Evolutionary conservation across 2,329 filamentous ascomycete species (phyloP).

Genomic region (Pseudogymnoascus sp.): DNA sequence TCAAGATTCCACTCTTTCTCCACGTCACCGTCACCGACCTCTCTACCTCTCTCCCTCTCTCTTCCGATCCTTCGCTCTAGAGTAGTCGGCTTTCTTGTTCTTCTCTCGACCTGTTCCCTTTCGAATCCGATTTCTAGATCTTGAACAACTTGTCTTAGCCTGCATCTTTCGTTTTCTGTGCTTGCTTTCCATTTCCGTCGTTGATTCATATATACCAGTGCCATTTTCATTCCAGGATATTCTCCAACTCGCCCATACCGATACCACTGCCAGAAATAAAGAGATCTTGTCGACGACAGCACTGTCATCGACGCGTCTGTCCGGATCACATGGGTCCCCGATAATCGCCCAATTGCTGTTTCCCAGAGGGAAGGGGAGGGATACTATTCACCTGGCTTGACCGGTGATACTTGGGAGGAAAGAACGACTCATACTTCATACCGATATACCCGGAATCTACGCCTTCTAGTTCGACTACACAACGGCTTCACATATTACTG

Average conservation of each 20-base stretch:
- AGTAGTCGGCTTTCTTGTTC: background rate
- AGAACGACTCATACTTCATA: conserved; percentile 9
- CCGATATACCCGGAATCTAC: conserved; percentile 12
- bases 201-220: background rate
- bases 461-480: conserved; percentile 23
- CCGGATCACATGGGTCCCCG: background rate
- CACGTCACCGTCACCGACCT: background rate
- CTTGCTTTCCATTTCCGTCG: background rate
- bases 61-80: background rate
- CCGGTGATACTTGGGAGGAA: background rate
- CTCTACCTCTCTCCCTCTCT: background rate
- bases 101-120: background rate
- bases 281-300: conserved; percentile 22
- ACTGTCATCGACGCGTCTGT: conserved; percentile 25
- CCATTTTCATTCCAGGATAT: background rate
- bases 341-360: conserved; percentile 11
- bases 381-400: conserved; percentile 3
- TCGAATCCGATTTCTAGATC: background rate
- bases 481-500: conserved; percentile 8
- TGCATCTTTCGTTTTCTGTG: background rate
- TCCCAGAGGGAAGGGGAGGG: background rate
- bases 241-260: background rate
- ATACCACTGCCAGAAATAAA: background rate
- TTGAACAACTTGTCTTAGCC: background rate
- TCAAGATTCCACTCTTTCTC: background rate